Percentiles rank a stretch among this genome's conserved stretches.
Conservation (phyloP, 2,329 filamentous ascomycete species). For the Didymella pomorum region DNA sequence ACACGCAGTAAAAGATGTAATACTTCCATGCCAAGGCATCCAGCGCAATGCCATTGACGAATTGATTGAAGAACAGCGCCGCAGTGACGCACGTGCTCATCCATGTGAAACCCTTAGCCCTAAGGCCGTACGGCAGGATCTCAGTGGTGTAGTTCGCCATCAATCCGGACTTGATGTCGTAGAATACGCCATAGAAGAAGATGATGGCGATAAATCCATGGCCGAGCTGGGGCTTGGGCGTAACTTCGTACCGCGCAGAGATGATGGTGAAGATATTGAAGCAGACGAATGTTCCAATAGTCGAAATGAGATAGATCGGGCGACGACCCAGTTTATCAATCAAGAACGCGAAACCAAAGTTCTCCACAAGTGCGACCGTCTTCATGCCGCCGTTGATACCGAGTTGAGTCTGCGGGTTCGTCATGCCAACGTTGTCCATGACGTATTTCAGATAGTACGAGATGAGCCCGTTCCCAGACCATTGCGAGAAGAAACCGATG, state of each 20-base stretch:
- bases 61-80: not conserved
- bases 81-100: not conserved
- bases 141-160: not conserved
- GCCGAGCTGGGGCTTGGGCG: not conserved
- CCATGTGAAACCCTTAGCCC: not conserved
- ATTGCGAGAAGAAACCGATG: conserved; percentile 1
- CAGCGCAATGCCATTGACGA: not conserved
- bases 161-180: not conserved
- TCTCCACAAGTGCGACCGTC: not conserved
- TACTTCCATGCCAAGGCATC: not conserved
- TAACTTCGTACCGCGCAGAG: not conserved
- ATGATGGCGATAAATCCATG: not conserved
- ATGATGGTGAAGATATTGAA: not conserved
- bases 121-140: not conserved
- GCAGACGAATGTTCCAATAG: not conserved
- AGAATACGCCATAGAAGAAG: not conserved
- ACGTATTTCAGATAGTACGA: not conserved
- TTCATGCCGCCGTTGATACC: not conserved
- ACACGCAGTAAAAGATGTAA: not conserved
- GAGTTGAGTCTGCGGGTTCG: not conserved
- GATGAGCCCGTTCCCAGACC: not conserved
- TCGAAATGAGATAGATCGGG: not conserved
- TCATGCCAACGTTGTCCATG: not conserved
- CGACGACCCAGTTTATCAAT: not conserved
- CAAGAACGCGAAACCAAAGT: not conserved